phyloP scores from a whole-genome alignment of 345 rosid species.

The Erodium maritimum region DNA sequence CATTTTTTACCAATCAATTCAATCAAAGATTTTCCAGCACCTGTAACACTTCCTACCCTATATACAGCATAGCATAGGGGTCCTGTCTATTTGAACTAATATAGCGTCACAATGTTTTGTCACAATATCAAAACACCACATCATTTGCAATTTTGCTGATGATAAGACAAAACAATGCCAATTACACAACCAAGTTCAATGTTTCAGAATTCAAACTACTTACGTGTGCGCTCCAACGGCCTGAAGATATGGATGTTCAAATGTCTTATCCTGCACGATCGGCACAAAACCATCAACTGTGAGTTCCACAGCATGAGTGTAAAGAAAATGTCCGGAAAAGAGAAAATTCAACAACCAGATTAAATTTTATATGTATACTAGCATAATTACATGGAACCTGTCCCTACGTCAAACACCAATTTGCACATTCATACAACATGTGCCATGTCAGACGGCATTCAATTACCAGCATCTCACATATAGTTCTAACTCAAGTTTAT shows the following conservation, averaged over 20 bases:
- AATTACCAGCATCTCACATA: background rate
- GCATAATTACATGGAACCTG: background rate
- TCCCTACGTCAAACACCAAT: background rate
- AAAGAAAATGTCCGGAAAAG: background rate
- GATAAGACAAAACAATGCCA: no score
- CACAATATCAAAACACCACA: no score
- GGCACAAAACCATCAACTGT: background rate
- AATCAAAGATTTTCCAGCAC: no score
- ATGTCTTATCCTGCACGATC: slow-evolving; percentile 91
- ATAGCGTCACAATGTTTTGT: no score
- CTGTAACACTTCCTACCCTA: no score
- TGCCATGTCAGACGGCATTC: background rate
- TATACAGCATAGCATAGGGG: no score
- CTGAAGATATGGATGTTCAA: slow-evolving; percentile 89
- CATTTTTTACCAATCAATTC: slow-evolving; percentile 40
- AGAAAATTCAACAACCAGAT: background rate
- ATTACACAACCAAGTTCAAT: no score
- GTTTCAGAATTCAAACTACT: slow-evolving; percentile 5
- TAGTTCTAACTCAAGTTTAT: background rate
- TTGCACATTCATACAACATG: background rate
- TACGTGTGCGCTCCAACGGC: slow-evolving; percentile 95
- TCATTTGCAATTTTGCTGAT: no score
- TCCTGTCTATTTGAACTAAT: no score
- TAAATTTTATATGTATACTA: background rate
- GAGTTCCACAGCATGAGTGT: slow-evolving; percentile 10